These are phyloP conservation scores for Kingdonia uniflora DNA, from an alignment of 164 flowering plant species.

Conservation along the genomic window DNA sequence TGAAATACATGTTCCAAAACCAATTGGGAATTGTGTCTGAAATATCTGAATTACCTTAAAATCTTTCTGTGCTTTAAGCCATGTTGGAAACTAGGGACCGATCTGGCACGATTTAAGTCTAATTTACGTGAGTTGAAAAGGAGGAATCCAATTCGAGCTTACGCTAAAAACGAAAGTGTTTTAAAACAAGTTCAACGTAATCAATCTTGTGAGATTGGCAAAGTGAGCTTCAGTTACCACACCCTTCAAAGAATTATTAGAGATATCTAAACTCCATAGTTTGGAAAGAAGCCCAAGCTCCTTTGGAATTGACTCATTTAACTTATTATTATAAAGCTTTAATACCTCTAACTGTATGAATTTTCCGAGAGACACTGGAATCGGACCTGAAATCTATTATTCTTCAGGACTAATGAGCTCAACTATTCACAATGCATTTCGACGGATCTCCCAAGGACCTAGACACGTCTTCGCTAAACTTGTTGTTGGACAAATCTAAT, in stretches of 20 bases:
- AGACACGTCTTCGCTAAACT: too few species aligned
- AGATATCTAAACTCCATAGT: too few species aligned
- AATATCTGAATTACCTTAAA: neutral
- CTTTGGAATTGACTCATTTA: conserved; percentile 14
- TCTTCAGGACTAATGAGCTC: too few species aligned
- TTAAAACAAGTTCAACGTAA: neutral
- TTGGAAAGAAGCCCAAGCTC: too few species aligned
- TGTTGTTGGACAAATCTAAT: too few species aligned
- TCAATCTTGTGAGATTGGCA: conserved; percentile 4
- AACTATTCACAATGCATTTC: too few species aligned
- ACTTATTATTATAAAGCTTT: neutral
- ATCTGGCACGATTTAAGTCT: neutral
- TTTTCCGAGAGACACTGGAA: too few species aligned
- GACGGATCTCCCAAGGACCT: too few species aligned
- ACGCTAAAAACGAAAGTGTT: conserved; percentile 7
- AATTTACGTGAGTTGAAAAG: conserved; percentile 4
- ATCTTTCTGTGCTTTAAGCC: conserved; percentile 2
- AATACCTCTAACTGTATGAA: neutral
- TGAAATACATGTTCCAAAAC: conserved; percentile 6
- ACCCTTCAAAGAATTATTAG: conserved; percentile 5
- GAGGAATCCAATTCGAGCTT: conserved; percentile 13
- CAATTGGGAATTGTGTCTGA: conserved; percentile 2
- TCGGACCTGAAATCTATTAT: too few species aligned
- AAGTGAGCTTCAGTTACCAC: conserved; percentile 12
- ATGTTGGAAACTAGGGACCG: neutral